Evolutionary conservation across 2,329 filamentous ascomycete species (phyloP), one percentile per base, ranked within the genome.

Genomic region (Dothistroma pini): DNA sequence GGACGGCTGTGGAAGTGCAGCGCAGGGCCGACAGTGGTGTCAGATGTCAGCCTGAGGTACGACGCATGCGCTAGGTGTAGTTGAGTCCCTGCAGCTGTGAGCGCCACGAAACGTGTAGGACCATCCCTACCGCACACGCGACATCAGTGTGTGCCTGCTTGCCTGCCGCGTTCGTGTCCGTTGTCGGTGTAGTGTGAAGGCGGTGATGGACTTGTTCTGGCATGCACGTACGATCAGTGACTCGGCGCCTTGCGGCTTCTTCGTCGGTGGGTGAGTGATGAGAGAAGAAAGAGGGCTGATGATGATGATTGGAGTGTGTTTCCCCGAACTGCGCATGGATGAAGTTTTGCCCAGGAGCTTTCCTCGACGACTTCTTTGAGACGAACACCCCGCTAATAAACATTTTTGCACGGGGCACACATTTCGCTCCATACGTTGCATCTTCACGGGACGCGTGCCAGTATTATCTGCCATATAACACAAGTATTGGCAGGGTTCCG

Each of bases 111-210:
- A 7, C 25, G 25, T 29, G 25, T 29, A 29, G 25, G 6, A 29
- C 3, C 25, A 29, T 48, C 54, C 41, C 54, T 56, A 56, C 54
- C 54, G 54, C 34, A 19, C 54, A 56, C 54, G 38, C 54, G 54
- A 31, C 22, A 25, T 19, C 12, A 51, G 48, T 44, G 21, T 51
- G 21, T 51, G 48, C 29, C 48, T 51, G 48, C 29, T 51, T 25
- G 48, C 22, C 19, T 6, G 22, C 8, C 29, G 21, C 48, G 10
- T 29, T 25, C 19, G 12, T 31, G 21, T 29, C 25, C 21, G 12
- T 51, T 44, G 21, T 51, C 16, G 4, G 10, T 51, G 21, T 11
- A 14, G 9, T n/a, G 9, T 51, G 19, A n/a, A 32, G 41, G 21
- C 12, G 38, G 22, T 56, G 35, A 32, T 10, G 38, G 38, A 38